Conservation (phyloP, 345 rosid species). For the Eutrema yunnanense region DNA sequence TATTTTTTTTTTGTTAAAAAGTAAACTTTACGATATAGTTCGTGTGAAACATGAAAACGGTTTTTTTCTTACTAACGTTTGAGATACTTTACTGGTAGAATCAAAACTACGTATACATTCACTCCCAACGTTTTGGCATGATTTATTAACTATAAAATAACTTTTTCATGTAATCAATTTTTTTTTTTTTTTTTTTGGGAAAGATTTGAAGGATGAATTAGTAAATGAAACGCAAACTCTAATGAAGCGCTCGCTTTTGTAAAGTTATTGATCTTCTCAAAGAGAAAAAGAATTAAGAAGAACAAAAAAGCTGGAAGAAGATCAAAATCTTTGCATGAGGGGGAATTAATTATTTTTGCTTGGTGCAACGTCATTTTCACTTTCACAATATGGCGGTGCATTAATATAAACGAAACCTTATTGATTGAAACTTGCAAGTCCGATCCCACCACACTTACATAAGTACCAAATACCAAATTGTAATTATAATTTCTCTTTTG, state of each 20-base stretch:
- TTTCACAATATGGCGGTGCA: conserved; percentile 6
- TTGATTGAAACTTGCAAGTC: conserved; percentile 14
- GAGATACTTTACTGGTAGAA: not conserved
- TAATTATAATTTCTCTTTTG: not conserved
- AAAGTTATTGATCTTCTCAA: not conserved
- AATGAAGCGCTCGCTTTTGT: not conserved
- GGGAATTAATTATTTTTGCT: not conserved
- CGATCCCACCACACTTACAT: conserved; percentile 19
- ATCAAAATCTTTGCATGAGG: conserved; percentile 15
- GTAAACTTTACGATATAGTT: not conserved
- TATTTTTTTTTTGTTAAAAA: not conserved
- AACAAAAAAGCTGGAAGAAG: not conserved
- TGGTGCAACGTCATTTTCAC: conserved; percentile 24
- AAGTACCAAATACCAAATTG: not conserved
- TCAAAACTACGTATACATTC: not conserved
- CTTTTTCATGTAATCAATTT: not conserved
- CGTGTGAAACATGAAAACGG: conserved; percentile 1
- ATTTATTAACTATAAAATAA: not conserved
- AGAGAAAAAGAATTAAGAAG: not conserved
- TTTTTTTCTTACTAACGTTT: not conserved
- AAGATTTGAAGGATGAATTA: not conserved
- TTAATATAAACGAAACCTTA: conserved; percentile 6
- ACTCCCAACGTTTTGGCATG: not conserved
- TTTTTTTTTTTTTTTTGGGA: not conserved
- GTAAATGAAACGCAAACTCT: not conserved